Evolutionary conservation across 2,329 filamentous ascomycete species (phyloP), one percentile per base, ranked within the genome.

Genomic region (Ceratocystis alfenasii): DNA sequence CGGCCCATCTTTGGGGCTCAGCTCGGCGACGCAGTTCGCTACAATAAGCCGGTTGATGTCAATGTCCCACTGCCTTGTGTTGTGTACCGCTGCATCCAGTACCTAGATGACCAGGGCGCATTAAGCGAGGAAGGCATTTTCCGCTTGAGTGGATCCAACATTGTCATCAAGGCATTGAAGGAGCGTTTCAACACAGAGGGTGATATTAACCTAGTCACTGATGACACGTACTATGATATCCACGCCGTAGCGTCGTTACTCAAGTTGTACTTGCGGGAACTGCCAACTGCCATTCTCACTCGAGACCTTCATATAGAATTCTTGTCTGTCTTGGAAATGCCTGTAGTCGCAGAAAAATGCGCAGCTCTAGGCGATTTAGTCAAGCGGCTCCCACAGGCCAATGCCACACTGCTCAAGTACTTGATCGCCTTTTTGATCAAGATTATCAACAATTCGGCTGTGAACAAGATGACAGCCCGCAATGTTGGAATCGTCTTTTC

Each of bases 401-500:
- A 99, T 69, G 83, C 87, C 60, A 86, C 89, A 2, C 79, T 99
- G 55, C 80, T 99, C 48, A 87, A 88, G 71, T 91, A 95, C 69
- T 78, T 99, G 65, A 89, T 93, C 61, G 85, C 88, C 2, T 96
- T 96, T 76, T 77, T 99, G 71, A 90, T 96, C 73, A 87, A 88
- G 72, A 93, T 99, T 71, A 90, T 96, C 72, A 91, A 94, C 75
- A 91, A 96, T 71, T 81, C 90, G 5, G 87, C 89, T 71, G 80
- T 88, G 69, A 99, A 99, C 79, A 97, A 96, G 80, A 99, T 99
- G 94, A 96, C 89, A 10, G 89, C 96, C 64, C 87, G 93, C 70
- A 99, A 99, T 72, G 90, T 99, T 65, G 93, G 94, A 69, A 97
- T 99, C 71, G 93, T 99, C 66, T 99, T 99, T 75, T 95, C 94